Base-by-base conservation (phyloP, 768 basidiomycete genomes). In the Gymnopilus junonius region DNA sequence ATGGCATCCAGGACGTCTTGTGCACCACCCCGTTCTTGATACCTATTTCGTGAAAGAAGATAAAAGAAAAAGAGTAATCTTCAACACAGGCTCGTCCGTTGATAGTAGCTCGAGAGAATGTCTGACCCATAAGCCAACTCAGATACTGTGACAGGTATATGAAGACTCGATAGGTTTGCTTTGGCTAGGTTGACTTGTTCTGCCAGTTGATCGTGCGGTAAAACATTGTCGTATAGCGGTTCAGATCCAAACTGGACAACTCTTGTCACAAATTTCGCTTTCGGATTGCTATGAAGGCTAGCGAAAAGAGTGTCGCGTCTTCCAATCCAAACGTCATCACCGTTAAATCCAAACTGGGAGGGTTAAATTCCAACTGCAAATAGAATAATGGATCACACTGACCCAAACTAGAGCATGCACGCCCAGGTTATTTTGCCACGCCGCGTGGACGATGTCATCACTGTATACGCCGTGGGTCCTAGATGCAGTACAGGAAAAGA, bases 331-430 rank as follows among this genome's bases (percentile, higher is more conserved):
- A 82, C 66, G 64, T 85, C 69, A 35, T 69, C 72, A 4, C 78
- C 79, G 53, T 85, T 78, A 54, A 79, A 85, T 23, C 84, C 84
- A 65, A 85, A 85, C 83, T 84, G 58, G 20, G n/a, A 35, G 17
- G 23, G 5, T 2, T 21, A 10, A 35, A 42, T 29, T 34, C 17
- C 5, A 4, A 12, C 37, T n/a, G 27, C 14, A 3, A 21, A 20
- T 1, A 23, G 25, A 45, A 4, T 8, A 29, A 32, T n/a, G 34
- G 20, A 32, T 48, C 15, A 21, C 27, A 55, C 81, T 70, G 65
- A 89, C 89, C 90, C 89, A 92, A 62, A 92, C 85, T 23, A 91
- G 75, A 15, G 89, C 88, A 64, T 92, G 90, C 6, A 92, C 87
- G 43, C 91, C 90, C 23, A 92, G 73, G 20, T 83, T 79, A 45